Evolutionary conservation across 331 rosid species (phyloP).

Genomic region (Quercus tomentella): DNA sequence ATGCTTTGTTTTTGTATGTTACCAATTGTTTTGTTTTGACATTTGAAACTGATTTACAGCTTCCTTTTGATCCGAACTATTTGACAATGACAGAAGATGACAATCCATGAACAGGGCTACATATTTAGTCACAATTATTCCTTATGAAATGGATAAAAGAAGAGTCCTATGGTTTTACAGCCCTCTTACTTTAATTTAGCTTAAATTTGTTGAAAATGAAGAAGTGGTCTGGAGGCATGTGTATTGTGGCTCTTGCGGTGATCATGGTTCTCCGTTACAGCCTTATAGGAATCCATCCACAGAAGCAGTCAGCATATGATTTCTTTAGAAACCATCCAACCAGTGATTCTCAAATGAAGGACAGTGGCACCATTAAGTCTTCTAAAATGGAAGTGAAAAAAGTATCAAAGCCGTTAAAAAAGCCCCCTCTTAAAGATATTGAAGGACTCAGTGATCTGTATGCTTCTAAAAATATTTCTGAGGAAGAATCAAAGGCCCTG

Average conservation of each 20-base stretch:
- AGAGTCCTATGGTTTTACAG: neutral
- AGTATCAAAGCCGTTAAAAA: constrained; percentile 25
- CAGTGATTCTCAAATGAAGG: constrained; percentile 25
- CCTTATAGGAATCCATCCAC: constrained; percentile 44
- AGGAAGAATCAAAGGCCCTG: constrained; percentile 46
- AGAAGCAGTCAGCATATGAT: constrained; percentile 39
- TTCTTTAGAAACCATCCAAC: constrained; percentile 53
- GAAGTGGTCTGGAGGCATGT: constrained; percentile 82
- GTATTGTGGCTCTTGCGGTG: constrained; percentile 56
- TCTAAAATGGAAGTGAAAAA: constrained; percentile 15
- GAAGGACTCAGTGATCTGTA: constrained; percentile 61
- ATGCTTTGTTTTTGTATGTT: neutral
- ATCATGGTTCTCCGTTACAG: constrained; percentile 52
- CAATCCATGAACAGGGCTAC: neutral
- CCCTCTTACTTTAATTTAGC: neutral
- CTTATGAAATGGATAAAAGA: constrained; percentile 17
- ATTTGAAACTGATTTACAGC: neutral
- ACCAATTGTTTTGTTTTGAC: neutral
- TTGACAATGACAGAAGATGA: neutral
- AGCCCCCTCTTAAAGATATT: constrained; percentile 46
- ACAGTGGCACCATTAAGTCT: constrained; percentile 16
- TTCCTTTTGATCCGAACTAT: neutral
- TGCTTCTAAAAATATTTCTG: constrained; percentile 36
- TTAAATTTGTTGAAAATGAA: constrained; percentile 54
- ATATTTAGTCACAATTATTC: neutral